Base-by-base conservation (phyloP, 257 asterid species). In the Ehretia macrophylla region DNA sequence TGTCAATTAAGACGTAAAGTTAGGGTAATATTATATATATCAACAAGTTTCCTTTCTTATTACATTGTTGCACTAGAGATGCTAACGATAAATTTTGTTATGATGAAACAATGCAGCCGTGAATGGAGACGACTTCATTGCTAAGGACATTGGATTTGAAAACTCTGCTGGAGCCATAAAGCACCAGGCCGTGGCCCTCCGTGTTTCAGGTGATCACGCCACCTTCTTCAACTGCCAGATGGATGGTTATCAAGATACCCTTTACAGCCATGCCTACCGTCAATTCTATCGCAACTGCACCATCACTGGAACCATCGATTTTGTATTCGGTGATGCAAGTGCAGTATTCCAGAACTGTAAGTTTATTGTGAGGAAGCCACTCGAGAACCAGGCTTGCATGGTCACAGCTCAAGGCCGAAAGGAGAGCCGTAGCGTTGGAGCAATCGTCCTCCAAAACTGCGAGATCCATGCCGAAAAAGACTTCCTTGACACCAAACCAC, bases 341-440 rank as follows among this genome's bases (percentile, higher is more conserved):
- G 75, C 86, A 51, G 68, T 89, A 13, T 83, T 88, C 81, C 95
- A 88, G 8, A 83, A 78, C 56, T 77, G 92, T 73, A 68, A 62
- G 38, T 40, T 84, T 22, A 62, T 86, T 8, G 89, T 84, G 0
- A 85, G 97, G 22, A 77, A 69, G 75, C 97, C 97, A 5, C n/a
- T 81, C 32, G 59, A 45, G 1, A 74, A 76, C 80, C 97, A 84
- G 51, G 85, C 74, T 0, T 86, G 95, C 72, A 86, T 86, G 95
- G 87, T 86, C 17, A 89, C 95, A 0, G 97, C 97, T 14, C 98
- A 90, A 61, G 98, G 96, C 3, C 82, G 96, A 18, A 85, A 74
- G 38, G 86, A 90, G 17, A 19, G 27, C 6, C 81, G 79, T 2
- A 70, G 88, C 16, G 37, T 64, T 0, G 94, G 97, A 8, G 79